Percentiles rank a stretch among this genome's conserved stretches.
These are phyloP conservation scores for Selaginella moellendorffii DNA, from an alignment of 75 land plant genomes.

Conservation along the genomic window DNA sequence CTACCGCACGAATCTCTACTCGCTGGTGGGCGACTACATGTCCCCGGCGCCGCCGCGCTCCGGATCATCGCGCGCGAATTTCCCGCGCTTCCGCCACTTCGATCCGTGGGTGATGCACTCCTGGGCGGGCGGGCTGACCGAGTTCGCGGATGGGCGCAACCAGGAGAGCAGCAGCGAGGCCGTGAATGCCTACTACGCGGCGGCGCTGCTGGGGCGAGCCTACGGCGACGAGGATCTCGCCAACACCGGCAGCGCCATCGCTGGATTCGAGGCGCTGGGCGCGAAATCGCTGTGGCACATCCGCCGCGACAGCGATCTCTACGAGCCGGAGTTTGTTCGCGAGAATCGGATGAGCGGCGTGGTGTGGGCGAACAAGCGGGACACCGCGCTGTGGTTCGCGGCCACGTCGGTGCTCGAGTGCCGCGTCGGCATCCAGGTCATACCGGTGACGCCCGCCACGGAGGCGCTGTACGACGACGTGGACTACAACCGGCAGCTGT, in stretches of 20 bases:
- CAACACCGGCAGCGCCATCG: conserved; percentile 10
- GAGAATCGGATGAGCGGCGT: conserved; percentile 18
- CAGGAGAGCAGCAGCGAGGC: conserved; percentile 37
- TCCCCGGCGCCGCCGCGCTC: neutral
- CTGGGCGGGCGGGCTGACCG: conserved; percentile 28
- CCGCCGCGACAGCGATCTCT: conserved; percentile 16
- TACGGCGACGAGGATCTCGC: conserved; percentile 11
- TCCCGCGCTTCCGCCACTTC: conserved; percentile 14
- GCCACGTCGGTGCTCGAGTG: conserved; percentile 17
- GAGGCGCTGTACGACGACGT: conserved; percentile 19
- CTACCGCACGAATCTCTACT: conserved; percentile 15
- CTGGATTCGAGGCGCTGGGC: conserved; percentile 21
- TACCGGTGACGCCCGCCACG: conserved; percentile 25
- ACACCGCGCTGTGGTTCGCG: conserved; percentile 27
- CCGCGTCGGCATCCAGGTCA: conserved; percentile 27
- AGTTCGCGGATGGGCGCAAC: conserved; percentile 26
- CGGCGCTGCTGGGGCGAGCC: conserved; percentile 19
- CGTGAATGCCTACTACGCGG: conserved; percentile 29
- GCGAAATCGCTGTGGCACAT: conserved; percentile 21
- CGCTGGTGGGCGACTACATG: conserved; percentile 20
- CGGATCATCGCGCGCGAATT: neutral
- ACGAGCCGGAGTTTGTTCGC: conserved; percentile 16
- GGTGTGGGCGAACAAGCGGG: conserved; percentile 30
- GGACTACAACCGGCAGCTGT: conserved; percentile 13
- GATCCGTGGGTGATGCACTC: conserved; percentile 28